Evolutionary conservation across 495 filamentous ascomycete species (phyloP).

Genomic region (Podospora anserina): DNA sequence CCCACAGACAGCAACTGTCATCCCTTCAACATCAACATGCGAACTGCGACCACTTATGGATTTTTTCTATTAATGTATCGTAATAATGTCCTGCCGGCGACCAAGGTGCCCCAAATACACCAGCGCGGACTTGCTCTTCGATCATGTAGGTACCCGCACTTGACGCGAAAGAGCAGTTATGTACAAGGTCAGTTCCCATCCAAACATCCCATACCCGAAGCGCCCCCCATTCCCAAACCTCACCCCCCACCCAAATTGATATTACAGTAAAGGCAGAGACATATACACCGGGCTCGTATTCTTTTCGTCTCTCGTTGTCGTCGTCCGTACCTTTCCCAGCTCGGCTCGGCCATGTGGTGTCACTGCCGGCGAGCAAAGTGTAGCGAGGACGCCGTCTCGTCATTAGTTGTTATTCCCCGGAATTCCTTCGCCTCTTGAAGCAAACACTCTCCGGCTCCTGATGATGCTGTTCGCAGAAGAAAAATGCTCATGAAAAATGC

Average conservation of each 20-base stretch:
- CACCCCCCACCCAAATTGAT: not conserved
- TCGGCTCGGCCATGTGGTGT: not conserved
- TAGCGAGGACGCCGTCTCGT: constrained; percentile 19
- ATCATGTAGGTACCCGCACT: constrained; percentile 4
- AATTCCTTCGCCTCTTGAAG: not conserved
- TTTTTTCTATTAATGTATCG: not conserved
- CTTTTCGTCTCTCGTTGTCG: constrained; percentile 7
- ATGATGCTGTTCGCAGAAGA: constrained; percentile 18
- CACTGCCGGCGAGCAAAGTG: not conserved
- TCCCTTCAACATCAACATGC: not conserved
- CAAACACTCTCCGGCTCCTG: constrained; percentile 14
- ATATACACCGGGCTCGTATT: not conserved
- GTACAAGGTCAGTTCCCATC: constrained; percentile 15
- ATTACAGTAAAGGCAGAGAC: constrained; percentile 6
- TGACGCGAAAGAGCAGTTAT: constrained; percentile 17
- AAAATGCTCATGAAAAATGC: constrained; percentile 16
- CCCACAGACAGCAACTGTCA: not conserved
- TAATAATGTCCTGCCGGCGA: not conserved
- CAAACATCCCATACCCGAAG: constrained; percentile 13
- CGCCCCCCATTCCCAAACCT: constrained; percentile 2
- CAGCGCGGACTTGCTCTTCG: constrained; percentile 7
- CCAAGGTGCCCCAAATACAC: too few relatives aligned
- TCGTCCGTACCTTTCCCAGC: not conserved
- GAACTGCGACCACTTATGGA: not conserved
- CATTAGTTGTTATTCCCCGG: constrained; percentile 20